Base-by-base conservation (phyloP, 2,329 filamentous ascomycete species). In the Diaporthe humulicola region DNA sequence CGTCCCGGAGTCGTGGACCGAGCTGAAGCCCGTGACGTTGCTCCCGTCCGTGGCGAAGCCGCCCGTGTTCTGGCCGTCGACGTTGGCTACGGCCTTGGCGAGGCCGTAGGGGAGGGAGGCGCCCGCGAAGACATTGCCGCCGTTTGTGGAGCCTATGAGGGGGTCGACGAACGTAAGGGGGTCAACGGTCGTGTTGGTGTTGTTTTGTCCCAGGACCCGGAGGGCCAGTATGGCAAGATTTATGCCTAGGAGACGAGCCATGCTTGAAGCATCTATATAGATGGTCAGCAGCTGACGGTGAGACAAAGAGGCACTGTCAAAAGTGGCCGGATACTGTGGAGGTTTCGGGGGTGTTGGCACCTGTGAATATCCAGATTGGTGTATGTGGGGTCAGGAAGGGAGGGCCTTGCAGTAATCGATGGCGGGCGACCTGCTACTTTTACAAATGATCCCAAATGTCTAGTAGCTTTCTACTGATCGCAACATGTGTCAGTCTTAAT, bases 61-160 rank as follows among this genome's bases (percentile, higher is more conserved):
- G 8, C 84, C 86, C 7, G 85, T 86, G 71, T 86, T 86, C 76
- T 86, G 82, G 4, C 84, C 83, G 60, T 86, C 80, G 2, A 88
- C 88, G 77, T 91, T 88, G 40, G 88, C 87, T 4, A 89, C 88
- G 2, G 88, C 87, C 79, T 90, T 91, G 48, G 87, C 89, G 81
- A 91, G 87, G 50, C 87, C 88, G 77, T 89, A 90, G 3, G 89
- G 89, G 54, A 88, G 78, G 3, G 87, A 88, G 19, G 89, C 89
- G 17, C 89, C 89, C 3, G 89, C 85, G 75, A 91, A 91, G 36
- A 90, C 89, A 81, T 91, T 89, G 54, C 89, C 89, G 82, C 88
- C 89, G 80, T 88, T 87, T 5, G 83, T 85, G 22, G 88, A 89
- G 38, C 89, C 89, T 75, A 91, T 90, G 8, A 91, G 83, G 12